Evolutionary conservation across 352 stramenopile genomes (phyloP).

Genomic region (Detonula confervacea): DNA sequence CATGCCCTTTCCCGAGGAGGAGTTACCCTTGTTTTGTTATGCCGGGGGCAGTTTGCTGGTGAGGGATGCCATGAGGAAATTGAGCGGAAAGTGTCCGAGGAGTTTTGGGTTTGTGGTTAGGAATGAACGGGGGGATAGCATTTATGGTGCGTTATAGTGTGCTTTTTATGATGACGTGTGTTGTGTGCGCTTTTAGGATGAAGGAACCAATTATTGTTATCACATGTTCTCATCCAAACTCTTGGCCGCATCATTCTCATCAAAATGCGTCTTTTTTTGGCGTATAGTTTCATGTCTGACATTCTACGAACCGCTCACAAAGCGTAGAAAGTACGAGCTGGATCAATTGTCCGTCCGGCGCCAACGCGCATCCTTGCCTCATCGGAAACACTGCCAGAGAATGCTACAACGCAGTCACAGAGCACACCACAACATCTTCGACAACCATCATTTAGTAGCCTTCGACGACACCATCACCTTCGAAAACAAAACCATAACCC

Average conservation of each 20-base stretch:
- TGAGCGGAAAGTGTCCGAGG: slow-evolving; percentile 53
- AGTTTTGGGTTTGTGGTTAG: slow-evolving; percentile 85
- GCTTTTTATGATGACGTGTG: slow-evolving; percentile 3
- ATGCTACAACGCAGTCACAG: not conserved
- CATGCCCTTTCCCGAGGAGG: slow-evolving; percentile 81
- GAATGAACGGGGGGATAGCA: slow-evolving; percentile 83
- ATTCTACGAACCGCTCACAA: slow-evolving; percentile 80
- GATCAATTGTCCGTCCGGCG: slow-evolving; percentile 63
- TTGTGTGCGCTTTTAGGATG: no score
- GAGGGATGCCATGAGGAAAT: slow-evolving; percentile 67
- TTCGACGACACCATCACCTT: slow-evolving; percentile 83
- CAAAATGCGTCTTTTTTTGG: not conserved
- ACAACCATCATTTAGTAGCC: slow-evolving; percentile 53
- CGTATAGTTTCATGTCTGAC: slow-evolving; percentile 77
- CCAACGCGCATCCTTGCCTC: slow-evolving; percentile 60
- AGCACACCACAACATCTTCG: slow-evolving; percentile 5
- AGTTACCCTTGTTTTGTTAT: slow-evolving; percentile 86
- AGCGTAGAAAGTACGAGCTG: slow-evolving; percentile 60
- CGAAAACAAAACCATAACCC: slow-evolving; percentile 84
- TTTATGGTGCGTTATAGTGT: slow-evolving; percentile 58
- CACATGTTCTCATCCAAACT: not conserved
- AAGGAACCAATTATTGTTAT: no score
- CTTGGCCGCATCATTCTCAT: not conserved
- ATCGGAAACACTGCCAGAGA: slow-evolving; percentile 50
- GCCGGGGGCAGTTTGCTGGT: slow-evolving; percentile 72